phyloP scores from a whole-genome alignment of 495 filamentous ascomycete genomes.

The Talaromyces ruber region DNA sequence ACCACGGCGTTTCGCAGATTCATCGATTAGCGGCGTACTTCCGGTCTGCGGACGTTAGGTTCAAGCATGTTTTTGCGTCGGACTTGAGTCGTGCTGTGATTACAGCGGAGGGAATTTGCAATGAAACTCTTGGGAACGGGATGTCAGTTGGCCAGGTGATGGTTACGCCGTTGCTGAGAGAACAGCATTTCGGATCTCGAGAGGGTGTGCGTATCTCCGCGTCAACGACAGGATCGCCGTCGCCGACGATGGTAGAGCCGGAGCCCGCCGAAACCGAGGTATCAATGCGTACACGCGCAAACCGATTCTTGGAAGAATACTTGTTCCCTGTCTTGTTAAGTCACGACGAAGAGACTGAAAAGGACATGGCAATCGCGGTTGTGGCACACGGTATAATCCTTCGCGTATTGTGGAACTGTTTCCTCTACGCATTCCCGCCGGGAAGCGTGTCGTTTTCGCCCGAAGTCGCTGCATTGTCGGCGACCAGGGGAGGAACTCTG shows the following conservation, averaged over 20 bases:
- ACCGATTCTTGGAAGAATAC: conserved; percentile 53
- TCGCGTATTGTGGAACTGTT: conserved; percentile 51
- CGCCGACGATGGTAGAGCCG: not conserved
- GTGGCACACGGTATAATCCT: conserved; percentile 80
- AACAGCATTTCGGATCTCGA: conserved; percentile 20
- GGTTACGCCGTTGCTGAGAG: conserved; percentile 13
- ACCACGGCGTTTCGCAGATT: conserved; percentile 72
- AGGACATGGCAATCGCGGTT: conserved; percentile 43
- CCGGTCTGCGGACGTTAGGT: conserved; percentile 23
- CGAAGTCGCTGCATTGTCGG: conserved; percentile 11
- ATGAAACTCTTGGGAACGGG: conserved; percentile 1
- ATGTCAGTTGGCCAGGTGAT: not conserved
- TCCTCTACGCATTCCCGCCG: conserved; percentile 46
- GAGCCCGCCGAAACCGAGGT: conserved; percentile 34
- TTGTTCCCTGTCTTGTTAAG: conserved; percentile 47
- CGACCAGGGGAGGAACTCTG: conserved; percentile 20
- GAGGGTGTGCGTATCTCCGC: conserved; percentile 10
- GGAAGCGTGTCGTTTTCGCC: conserved; percentile 22
- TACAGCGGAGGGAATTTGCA: conserved; percentile 37
- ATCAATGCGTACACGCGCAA: conserved; percentile 54
- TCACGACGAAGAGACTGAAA: conserved; percentile 9
- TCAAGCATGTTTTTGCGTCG: conserved; percentile 69
- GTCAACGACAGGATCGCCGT: not conserved
- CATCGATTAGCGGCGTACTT: conserved; percentile 43
- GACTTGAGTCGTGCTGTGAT: conserved; percentile 62